A percentile compares a stretch with the other conserved stretches of the same genome.
Evolutionary conservation across 208 protist species (phyloP).

Genomic region (Trypanosoma cruzi): DNA sequence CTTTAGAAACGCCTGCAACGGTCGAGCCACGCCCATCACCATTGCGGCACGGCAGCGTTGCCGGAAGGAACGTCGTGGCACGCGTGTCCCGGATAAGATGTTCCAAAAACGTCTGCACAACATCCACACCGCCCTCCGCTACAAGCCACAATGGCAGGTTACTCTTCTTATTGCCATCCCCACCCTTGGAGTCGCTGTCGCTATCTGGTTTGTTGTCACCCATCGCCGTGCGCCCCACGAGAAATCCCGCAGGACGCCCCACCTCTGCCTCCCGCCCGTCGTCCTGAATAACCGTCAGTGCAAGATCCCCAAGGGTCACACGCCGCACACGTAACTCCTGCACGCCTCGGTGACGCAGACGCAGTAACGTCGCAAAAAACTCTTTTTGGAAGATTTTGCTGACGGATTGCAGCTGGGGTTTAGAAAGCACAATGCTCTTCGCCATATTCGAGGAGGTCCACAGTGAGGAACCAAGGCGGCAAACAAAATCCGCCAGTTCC

Average conservation of each 20-base stretch:
- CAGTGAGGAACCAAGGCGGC: slow-evolving; percentile 53
- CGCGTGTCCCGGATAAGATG: slow-evolving; percentile 3
- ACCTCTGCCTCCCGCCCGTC: slow-evolving; percentile 28
- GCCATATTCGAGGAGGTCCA: slow-evolving; percentile 30
- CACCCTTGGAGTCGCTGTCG: neutral
- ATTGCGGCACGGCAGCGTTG: neutral
- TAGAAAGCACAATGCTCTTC: slow-evolving; percentile 29
- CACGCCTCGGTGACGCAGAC: slow-evolving; percentile 31
- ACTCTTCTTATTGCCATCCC: neutral
- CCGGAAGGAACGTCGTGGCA: neutral
- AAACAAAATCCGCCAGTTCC: slow-evolving; percentile 65
- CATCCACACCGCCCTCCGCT: slow-evolving; percentile 31
- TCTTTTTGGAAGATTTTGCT: slow-evolving; percentile 21
- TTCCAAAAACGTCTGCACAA: slow-evolving; percentile 15
- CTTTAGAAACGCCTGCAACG: neutral
- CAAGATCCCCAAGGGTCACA: slow-evolving; percentile 1
- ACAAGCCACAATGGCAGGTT: slow-evolving; percentile 29
- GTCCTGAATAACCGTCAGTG: slow-evolving; percentile 27
- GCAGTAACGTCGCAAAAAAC: slow-evolving; percentile 26
- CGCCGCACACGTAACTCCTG: slow-evolving; percentile 52
- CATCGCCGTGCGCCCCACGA: slow-evolving; percentile 18
- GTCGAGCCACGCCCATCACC: neutral
- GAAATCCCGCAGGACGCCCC: slow-evolving; percentile 27
- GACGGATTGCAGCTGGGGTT: slow-evolving; percentile 25
- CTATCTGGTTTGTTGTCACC: slow-evolving; percentile 13